Base-by-base conservation (phyloP, 495 filamentous ascomycete genomes). In the Aspergillus ellipticus region DNA sequence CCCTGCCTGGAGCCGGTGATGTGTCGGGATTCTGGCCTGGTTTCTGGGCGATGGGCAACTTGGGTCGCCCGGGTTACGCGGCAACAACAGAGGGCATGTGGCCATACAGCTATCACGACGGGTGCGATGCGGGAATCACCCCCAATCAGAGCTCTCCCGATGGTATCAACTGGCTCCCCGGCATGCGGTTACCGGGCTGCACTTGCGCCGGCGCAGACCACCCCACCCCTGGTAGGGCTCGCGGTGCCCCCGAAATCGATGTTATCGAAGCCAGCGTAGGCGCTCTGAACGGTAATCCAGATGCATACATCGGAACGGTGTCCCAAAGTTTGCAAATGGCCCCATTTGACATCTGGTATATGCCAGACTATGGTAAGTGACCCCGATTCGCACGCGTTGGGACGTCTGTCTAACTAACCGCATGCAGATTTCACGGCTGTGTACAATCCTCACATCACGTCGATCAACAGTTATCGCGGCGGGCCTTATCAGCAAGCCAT, bases 1-100 rank as follows among this genome's bases (percentile, higher is more conserved):
- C 89, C 1, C 74, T 91, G 8, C 88, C 88, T 5, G 88, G 88
- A 17, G 65, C 77, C 28, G 88, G 88, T 6, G 83, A 89, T 41
- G 77, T 81, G 22, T 73, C 82, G 24, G 87, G 88, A 17, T 87
- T 90, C 67, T 91, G 88, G 88, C 88, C 88, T 52, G 88, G 88
- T 60, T 89, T 89, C 69, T 92, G 88, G 88, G 79, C 88, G 0
- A 88, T 89, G 86, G 86, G 86, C 0, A 89, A 89, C 56, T 75
- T 89, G 4, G 86, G 81, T 41, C 79, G 87, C 51, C 84, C 86
- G 28, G 87, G 87, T 7, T 86, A 88, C 69, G 81, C 82, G 24
- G 79, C 84, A 11, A 85, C 83, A 0, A 88, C 86, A 3, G 87
- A 89, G 54, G 87, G 87, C n/a, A 72, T 88, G 64, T 89, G 86